A percentile compares a stretch with the other conserved stretches of the same genome.
Conservation (phyloP, 148 eudicot genomes). For the Fagopyrum esculentum region DNA sequence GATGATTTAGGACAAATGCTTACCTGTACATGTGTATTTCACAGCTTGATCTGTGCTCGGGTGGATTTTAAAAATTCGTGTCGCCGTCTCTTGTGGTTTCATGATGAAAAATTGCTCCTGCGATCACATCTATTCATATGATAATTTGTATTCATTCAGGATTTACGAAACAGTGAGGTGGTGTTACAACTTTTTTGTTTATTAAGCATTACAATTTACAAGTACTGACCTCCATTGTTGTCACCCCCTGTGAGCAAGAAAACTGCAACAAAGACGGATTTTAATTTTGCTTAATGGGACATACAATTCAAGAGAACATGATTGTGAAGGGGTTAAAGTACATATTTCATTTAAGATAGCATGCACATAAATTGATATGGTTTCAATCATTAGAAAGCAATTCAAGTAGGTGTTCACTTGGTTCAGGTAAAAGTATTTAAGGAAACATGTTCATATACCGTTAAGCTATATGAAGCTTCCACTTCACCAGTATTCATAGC, state of each 20-base stretch:
- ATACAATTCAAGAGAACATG: not conserved
- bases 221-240: slow-evolving; percentile 73
- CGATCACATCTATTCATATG: slow-evolving; percentile 13
- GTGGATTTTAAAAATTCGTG: slow-evolving; percentile 63
- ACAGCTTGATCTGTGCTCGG: slow-evolving; percentile 81
- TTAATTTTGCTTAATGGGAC: not conserved
- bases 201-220: not conserved
- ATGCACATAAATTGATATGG: not conserved
- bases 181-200: not conserved
- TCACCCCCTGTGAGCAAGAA: slow-evolving; percentile 80
- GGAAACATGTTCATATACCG: slow-evolving; percentile 30
- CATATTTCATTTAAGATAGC: not conserved
- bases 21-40: slow-evolving; percentile 76
- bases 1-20: slow-evolving; percentile 1
- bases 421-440: not conserved
- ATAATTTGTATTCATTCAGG: not conserved
- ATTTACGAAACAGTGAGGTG: not conserved
- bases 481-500: slow-evolving; percentile 74
- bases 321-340: not conserved
- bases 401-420: not conserved
- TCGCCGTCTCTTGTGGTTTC: slow-evolving; percentile 64
- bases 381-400: not conserved
- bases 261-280: slow-evolving; percentile 44
- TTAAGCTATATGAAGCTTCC: slow-evolving; percentile 95
- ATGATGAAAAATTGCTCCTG: slow-evolving; percentile 92